Percentiles rank a stretch among this genome's conserved stretches.
Conservation (phyloP, 2,329 filamentous ascomycete species). For the Cladosporium sp. region DNA sequence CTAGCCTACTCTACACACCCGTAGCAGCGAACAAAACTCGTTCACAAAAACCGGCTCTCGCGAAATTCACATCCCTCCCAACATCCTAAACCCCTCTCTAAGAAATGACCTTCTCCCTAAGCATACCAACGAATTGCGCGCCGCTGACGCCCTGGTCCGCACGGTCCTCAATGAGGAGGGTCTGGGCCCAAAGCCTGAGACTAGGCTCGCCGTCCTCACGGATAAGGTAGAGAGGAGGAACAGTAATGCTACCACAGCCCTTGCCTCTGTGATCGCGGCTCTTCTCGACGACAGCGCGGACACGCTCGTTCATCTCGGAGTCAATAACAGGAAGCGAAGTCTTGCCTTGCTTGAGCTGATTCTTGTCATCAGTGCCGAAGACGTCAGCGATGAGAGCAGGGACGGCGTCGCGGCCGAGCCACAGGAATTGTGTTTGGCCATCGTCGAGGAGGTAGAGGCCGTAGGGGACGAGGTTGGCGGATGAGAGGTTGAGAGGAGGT, state of each 20-base stretch:
- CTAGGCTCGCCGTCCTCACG: constrained; percentile 94
- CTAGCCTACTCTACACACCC: neutral
- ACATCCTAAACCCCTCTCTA: neutral
- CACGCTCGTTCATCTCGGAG: constrained; percentile 93
- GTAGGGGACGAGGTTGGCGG: constrained; percentile 80
- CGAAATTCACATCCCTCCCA: too few species aligned
- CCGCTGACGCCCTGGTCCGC: constrained; percentile 91
- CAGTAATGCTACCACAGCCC: constrained; percentile 86
- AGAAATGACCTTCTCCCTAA: constrained; percentile 81
- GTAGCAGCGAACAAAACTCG: too few species aligned
- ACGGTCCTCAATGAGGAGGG: constrained; percentile 87
- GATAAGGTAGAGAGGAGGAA: constrained; percentile 89
- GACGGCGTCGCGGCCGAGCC: constrained; percentile 90
- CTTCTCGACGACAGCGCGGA: constrained; percentile 87
- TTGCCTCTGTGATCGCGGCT: constrained; percentile 80
- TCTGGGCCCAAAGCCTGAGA: constrained; percentile 94
- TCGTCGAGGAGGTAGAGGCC: constrained; percentile 96
- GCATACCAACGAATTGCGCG: constrained; percentile 83
- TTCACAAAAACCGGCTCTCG: too few species aligned
- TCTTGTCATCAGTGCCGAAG: constrained; percentile 80
- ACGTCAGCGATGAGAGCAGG: constrained; percentile 85
- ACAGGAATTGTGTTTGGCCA: constrained; percentile 94
- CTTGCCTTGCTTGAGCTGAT: constrained; percentile 87
- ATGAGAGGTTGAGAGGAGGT: constrained; percentile 78
- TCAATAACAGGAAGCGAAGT: constrained; percentile 80